Percentiles rank a stretch among this genome's conserved stretches.
phyloP scores from a whole-genome alignment of 495 filamentous ascomycete species.

The Annulohypoxylon moriforme region DNA sequence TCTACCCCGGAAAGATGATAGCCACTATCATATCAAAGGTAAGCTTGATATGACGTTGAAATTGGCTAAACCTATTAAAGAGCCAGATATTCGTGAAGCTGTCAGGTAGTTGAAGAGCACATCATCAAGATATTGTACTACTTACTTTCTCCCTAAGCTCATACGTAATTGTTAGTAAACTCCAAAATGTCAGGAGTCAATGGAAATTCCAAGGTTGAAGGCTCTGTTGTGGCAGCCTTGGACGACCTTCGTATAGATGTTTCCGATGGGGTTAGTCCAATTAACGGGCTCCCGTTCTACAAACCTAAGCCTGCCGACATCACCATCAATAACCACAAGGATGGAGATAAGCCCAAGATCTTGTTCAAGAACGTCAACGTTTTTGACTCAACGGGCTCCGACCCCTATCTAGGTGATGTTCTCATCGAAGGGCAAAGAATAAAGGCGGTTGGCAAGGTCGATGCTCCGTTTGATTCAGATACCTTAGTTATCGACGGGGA shows the following conservation, averaged over 20 bases:
- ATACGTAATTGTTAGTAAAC: not conserved
- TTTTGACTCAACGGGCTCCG: slow-evolving; percentile 1
- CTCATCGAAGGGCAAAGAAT: slow-evolving; percentile 9
- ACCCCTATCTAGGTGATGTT: slow-evolving; percentile 2
- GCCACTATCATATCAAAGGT: not conserved
- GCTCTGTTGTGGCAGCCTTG: too few species aligned
- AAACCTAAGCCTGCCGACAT: slow-evolving; percentile 5
- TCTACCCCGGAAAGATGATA: not conserved
- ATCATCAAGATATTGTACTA: not conserved
- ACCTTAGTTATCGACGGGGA: slow-evolving; percentile 3
- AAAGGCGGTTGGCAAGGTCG: slow-evolving; percentile 1
- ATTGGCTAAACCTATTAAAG: not conserved
- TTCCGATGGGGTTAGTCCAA: not conserved
- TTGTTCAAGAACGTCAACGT: slow-evolving; percentile 13
- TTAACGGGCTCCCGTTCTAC: slow-evolving; percentile 9
- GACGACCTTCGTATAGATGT: not conserved
- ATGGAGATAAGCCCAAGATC: slow-evolving; percentile 1
- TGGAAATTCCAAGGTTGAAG: not conserved
- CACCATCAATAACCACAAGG: slow-evolving; percentile 9
- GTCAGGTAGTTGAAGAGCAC: not conserved
- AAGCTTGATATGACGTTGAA: not conserved
- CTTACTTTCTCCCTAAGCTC: not conserved
- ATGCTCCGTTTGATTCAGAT: not conserved
- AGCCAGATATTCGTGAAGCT: not conserved
- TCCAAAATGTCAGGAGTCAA: not conserved